Percentiles rank a stretch among this genome's conserved stretches.
Evolutionary conservation across 2,329 filamentous ascomycete genomes (phyloP).

Genomic region (Teratosphaeria gauchensis): DNA sequence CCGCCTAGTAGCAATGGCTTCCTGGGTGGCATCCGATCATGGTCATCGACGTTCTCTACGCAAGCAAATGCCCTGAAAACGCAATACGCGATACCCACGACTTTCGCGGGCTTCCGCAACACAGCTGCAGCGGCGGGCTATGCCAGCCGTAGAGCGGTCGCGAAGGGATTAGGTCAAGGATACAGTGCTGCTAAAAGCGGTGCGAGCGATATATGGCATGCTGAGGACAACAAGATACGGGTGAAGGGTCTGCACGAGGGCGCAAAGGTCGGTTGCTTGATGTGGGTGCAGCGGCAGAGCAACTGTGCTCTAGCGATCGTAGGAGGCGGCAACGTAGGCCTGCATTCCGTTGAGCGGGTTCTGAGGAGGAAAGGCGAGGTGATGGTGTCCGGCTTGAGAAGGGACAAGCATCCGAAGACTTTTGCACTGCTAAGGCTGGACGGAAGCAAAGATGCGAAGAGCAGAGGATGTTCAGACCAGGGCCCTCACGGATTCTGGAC

Average conservation of each 20-base stretch:
- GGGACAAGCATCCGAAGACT: conserved; percentile 17
- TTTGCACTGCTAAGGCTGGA: conserved; percentile 17
- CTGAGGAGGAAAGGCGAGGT: conserved; percentile 31
- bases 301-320: conserved; percentile 53
- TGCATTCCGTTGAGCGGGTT: conserved; percentile 51
- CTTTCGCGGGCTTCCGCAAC: conserved; percentile 23
- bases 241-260: conserved; percentile 46
- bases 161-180: conserved; percentile 64
- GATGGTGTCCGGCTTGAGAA: conserved; percentile 39
- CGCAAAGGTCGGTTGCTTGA: conserved; percentile 50
- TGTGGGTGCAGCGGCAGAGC: conserved; percentile 55
- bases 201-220: conserved; percentile 62
- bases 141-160: conserved; percentile 57
- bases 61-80: conserved; percentile 22
- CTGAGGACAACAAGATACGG: conserved; percentile 64
- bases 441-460: conserved; percentile 4
- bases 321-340: conserved; percentile 55
- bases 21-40: conserved; percentile 22
- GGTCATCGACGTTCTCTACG: conserved; percentile 33
- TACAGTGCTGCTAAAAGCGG: conserved; percentile 61
- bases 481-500: conserved; percentile 33
- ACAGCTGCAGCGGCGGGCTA: conserved; percentile 39
- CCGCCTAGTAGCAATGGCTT: conserved; percentile 24
- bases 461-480: conserved; percentile 15
- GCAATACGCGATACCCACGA: conserved; percentile 15